phyloP scores from a whole-genome alignment of 73 alveolate species.

The Paramecium octaurelia region DNA sequence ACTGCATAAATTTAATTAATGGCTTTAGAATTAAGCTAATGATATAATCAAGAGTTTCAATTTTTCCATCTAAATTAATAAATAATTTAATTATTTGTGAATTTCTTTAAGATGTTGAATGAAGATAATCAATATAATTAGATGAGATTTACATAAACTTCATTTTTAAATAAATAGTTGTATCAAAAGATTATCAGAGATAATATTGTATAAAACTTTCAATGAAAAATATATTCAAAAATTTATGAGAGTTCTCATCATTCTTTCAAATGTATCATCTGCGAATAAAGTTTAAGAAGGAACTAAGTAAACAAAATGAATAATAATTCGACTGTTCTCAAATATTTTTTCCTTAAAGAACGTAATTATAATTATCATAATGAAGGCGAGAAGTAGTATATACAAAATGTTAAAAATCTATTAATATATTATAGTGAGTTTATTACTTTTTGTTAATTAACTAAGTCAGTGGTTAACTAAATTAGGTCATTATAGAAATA shows the following conservation, averaged over 20 bases:
- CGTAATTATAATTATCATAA: background rate
- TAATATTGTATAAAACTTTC: background rate
- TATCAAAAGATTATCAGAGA: too few species aligned
- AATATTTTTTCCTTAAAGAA: background rate
- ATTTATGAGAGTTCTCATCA: background rate
- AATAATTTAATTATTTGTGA: too few species aligned
- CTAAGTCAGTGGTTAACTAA: background rate
- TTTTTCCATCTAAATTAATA: too few species aligned
- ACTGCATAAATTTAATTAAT: too few species aligned
- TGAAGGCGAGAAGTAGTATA: background rate
- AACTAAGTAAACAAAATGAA: background rate
- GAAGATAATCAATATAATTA: too few species aligned
- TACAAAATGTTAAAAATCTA: background rate
- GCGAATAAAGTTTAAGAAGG: background rate
- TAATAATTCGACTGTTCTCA: background rate
- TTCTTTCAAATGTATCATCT: slow-evolving; percentile 37
- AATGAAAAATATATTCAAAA: background rate
- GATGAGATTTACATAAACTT: too few species aligned
- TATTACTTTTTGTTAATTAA: background rate
- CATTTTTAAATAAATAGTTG: too few species aligned
- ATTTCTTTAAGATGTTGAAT: too few species aligned
- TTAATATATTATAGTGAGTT: too few species aligned
- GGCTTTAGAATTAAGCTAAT: too few species aligned
- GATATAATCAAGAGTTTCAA: too few species aligned
- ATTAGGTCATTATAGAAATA: background rate